Conservation (phyloP, 192 early-diverging fungal species). For the Linnemannia zychae region DNA sequence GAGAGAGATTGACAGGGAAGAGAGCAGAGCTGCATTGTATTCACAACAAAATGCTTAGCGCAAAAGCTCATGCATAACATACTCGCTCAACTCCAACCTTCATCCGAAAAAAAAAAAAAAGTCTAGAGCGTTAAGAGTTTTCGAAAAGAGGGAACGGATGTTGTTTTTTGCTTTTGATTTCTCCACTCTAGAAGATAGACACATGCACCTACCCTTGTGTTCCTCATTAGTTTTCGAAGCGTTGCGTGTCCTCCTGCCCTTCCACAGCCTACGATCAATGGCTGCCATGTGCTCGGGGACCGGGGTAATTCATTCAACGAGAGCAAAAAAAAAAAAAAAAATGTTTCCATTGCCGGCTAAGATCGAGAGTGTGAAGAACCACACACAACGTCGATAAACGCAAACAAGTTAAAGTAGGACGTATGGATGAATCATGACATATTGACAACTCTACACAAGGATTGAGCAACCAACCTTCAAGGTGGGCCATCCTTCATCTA, state of each 20-base stretch:
- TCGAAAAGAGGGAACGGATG: background rate
- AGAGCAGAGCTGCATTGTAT: background rate
- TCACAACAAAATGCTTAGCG: background rate
- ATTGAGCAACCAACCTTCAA: no score
- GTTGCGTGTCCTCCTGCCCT: background rate
- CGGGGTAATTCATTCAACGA: no score
- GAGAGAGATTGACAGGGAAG: no score
- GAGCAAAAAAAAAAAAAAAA: no score
- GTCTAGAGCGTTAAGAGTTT: slow-evolving; percentile 1
- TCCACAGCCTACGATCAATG: background rate
- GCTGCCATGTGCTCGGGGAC: no score
- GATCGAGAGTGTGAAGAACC: no score
- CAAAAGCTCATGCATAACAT: background rate
- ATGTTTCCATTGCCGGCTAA: no score
- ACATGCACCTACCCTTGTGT: background rate
- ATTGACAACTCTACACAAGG: background rate
- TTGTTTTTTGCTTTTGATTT: background rate
- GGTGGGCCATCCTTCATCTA: background rate
- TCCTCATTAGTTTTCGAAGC: background rate
- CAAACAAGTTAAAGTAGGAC: no score
- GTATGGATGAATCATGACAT: no score
- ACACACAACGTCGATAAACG: no score
- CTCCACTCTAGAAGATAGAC: background rate
- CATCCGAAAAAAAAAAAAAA: background rate
- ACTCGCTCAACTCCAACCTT: no score